Evolutionary conservation across 352 stramenopile genomes (phyloP), one percentile per base, ranked within the genome.

Genomic region (Hyphochytrium catenoides): DNA sequence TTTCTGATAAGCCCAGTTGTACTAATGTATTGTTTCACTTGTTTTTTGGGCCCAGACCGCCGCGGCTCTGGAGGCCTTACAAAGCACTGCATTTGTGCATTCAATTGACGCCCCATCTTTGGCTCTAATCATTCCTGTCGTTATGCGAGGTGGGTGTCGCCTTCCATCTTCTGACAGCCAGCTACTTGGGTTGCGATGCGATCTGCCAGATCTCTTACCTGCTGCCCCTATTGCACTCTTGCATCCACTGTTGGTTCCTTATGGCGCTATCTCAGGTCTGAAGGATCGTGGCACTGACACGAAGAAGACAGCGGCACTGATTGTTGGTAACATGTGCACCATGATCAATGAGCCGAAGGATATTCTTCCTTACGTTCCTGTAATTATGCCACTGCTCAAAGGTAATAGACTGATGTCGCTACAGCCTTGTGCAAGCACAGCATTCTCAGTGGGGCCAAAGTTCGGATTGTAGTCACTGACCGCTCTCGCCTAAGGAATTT

Each of bases 81-180:
- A 97, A 41, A 84, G 74, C 26, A 97, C 86, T 19, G 84, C 91
- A 41, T 99, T 99, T 56, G 67, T 97, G 46, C 92, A 99, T 62
- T 92, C 91, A 43, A 97, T 99, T 47, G 93, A 99, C 54, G 89
- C 91, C 18, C 87, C 93, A 14, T 98, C 89, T 43, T 59, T 99
- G 18, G 91, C 92, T 16, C 66, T 99, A n/a, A 81, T 99, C 44
- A 92, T 98, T 56, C 93, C 93, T 16, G 93, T 99, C 41, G 73
- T 99, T 35, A 82, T 93, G 39, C 77, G 93, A 17, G 93, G 91
- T 17, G n/a, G n/a, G n/a, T n/a, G n/a, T n/a, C n/a, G n/a, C n/a
- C n/a, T n/a, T n/a, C n/a, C n/a, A n/a, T n/a, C n/a, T n/a, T n/a
- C n/a, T n/a, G n/a, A n/a, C n/a, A n/a, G n/a, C n/a, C n/a, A n/a